phyloP scores from a whole-genome alignment of 192 early-diverging fungal genomes.

The Backusella parvicylindrica region DNA sequence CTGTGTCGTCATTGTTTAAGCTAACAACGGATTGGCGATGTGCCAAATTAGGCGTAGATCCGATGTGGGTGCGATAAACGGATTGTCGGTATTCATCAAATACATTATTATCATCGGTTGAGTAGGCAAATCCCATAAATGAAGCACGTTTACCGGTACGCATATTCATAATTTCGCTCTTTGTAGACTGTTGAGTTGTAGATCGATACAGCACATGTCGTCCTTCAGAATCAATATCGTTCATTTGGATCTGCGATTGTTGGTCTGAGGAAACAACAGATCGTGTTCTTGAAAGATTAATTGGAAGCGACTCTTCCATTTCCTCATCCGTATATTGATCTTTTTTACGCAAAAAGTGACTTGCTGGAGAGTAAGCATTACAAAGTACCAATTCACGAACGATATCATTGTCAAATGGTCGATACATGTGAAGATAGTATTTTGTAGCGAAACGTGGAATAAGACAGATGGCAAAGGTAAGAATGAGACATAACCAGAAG shows the following conservation, averaged over 20 bases:
- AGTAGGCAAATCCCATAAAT: conserved; percentile 45
- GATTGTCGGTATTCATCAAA: conserved; percentile 39
- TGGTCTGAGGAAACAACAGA: not conserved
- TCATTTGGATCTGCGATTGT: not conserved
- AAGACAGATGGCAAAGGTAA: conserved; percentile 63
- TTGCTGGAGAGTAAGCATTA: not conserved
- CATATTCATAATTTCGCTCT: conserved; percentile 39
- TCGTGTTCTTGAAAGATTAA: not conserved
- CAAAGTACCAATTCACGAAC: conserved; percentile 71
- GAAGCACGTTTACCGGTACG: conserved; percentile 39
- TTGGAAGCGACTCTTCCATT: conserved; percentile 26
- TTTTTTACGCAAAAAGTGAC: not conserved
- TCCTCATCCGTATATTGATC: not conserved
- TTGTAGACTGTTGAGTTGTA: not conserved
- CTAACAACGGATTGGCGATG: not conserved
- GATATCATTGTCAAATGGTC: conserved; percentile 79
- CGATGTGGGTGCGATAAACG: conserved; percentile 23
- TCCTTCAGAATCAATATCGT: not conserved
- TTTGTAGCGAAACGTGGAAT: conserved; percentile 70
- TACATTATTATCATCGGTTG: conserved; percentile 37
- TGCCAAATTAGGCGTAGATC: not conserved
- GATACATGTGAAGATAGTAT: conserved; percentile 64
- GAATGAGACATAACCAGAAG: conserved; percentile 67
- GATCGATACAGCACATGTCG: not conserved
- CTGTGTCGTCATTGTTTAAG: not conserved